Base-by-base conservation (phyloP, 2,329 filamentous ascomycete species). In the Paraphaeosphaeria minitans region DNA sequence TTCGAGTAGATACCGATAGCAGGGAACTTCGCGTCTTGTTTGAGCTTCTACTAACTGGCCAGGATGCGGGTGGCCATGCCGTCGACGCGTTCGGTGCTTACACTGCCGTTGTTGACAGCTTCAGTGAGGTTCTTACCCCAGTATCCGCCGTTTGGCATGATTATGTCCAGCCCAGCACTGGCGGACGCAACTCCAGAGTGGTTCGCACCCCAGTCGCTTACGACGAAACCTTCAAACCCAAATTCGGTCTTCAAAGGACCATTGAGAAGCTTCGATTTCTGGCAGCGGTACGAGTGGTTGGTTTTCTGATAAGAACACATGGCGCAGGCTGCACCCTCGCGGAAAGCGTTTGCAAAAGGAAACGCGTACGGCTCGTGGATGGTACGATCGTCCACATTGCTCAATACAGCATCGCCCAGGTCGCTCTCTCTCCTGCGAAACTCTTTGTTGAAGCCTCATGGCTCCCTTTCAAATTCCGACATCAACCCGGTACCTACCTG, bases 321-420 rank as follows among this genome's bases (percentile, higher is more conserved):
- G 27, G 89, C 73, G 0, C 82, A 84, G 0, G 78, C 85, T 0
- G 81, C 82, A 1, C 86, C 86, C 12, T 85, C 85, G 22, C 75
- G 79, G 1, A 89, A 72, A 0, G 84, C 81, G 57, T 89, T 83
- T 68, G 85, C 82, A 59, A 89, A 90, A 0, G 87, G 87, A 81
- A 85, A 89, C 2, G 85, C 79, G 53, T 90, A 90, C n/a, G 85
- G 77, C 69, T 90, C 87, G 62, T 89, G 86, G 24, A 89, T 75
- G 0, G 87, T 86, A 56, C 83, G 82, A 66, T 90, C 88, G 58
- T 89, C 87, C 1, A 88, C 78, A 63, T 89, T 89, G 22, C 85
- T 81, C 0, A 84, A 87, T 5, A 84, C 77, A 1, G 85, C 82
- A 61, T 87, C 84, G 79, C 82, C 75, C 59, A 78, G 81, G 67